Conservation (phyloP, 495 filamentous ascomycete genomes). For the Schizothecium vesticola region DNA sequence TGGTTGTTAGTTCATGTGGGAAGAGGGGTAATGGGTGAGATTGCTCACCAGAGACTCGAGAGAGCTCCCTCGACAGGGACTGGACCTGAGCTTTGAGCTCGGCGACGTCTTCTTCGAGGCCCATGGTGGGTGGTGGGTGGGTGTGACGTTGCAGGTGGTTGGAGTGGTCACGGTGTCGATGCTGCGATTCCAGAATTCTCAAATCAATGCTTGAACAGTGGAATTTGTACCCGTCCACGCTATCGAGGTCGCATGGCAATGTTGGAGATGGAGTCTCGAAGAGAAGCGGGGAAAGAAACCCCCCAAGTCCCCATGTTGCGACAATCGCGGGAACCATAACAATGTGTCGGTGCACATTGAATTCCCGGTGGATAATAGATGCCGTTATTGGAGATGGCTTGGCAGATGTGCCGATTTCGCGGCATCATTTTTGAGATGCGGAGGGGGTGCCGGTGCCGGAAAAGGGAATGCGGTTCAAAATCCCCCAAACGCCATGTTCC, state of each 20-base stretch:
- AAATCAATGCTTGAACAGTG: not conserved
- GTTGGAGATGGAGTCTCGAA: not conserved
- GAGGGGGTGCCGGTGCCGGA: not conserved
- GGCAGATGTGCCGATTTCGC: not conserved
- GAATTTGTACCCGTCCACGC: not conserved
- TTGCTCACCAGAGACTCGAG: conserved; percentile 27
- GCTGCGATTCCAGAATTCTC: not conserved
- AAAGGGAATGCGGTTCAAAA: not conserved
- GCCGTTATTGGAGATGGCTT: not conserved
- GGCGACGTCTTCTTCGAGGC: conserved; percentile 35
- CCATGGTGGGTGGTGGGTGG: conserved; percentile 1
- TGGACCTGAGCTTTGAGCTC: conserved; percentile 40
- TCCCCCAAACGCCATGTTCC: not conserved
- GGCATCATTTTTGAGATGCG: not conserved
- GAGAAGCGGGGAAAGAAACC: not conserved
- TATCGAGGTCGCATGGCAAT: not conserved
- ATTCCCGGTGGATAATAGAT: not conserved
- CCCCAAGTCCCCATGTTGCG: not conserved
- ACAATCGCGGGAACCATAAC: not conserved
- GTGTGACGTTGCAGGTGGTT: conserved; percentile 11
- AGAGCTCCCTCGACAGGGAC: conserved; percentile 32
- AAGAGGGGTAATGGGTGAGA: not conserved
- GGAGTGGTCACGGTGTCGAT: conserved; percentile 10
- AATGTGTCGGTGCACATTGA: not conserved
- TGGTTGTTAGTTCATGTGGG: conserved; percentile 4